These are phyloP conservation scores for Wallemia ichthyophaga DNA, from an alignment of 1,284 basidiomycete species.

Conservation along the genomic window DNA sequence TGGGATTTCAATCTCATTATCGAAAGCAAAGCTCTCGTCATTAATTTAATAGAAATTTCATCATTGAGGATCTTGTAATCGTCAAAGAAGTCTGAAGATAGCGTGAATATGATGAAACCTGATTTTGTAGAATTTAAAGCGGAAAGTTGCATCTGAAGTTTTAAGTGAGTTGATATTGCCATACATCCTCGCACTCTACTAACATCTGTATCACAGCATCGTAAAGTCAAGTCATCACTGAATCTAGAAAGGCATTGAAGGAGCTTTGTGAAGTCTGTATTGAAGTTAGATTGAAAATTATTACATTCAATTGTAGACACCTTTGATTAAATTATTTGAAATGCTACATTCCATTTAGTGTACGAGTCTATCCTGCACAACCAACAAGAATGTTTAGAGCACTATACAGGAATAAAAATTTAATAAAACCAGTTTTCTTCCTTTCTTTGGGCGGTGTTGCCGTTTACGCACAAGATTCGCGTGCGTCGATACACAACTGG, in stretches of 20 bases:
- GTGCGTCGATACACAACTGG: not conserved
- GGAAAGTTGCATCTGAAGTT: not conserved
- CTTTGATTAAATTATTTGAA: not conserved
- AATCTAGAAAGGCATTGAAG: not conserved
- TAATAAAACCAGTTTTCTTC: not conserved
- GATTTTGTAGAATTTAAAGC: not conserved
- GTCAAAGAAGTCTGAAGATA: not conserved
- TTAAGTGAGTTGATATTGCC: not conserved
- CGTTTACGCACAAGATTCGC: not conserved
- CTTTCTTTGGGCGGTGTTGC: not conserved
- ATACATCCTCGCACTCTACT: not conserved
- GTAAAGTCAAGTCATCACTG: not conserved
- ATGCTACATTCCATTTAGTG: not conserved
- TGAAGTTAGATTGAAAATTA: not conserved
- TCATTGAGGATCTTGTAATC: not conserved
- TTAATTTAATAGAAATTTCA: not conserved
- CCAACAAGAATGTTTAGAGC: not conserved
- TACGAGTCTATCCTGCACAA: not conserved
- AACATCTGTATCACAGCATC: not conserved
- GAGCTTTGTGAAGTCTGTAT: not conserved
- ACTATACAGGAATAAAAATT: not conserved
- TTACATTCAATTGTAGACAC: not conserved
- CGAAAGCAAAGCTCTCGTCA: not conserved
- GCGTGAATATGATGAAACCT: not conserved
- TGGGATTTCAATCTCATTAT: not conserved